A percentile compares a stretch with the other conserved stretches of the same genome.
These are phyloP conservation scores for Trichoderma oligosporum DNA, from an alignment of 2,329 filamentous ascomycete species.

Conservation along the genomic window DNA sequence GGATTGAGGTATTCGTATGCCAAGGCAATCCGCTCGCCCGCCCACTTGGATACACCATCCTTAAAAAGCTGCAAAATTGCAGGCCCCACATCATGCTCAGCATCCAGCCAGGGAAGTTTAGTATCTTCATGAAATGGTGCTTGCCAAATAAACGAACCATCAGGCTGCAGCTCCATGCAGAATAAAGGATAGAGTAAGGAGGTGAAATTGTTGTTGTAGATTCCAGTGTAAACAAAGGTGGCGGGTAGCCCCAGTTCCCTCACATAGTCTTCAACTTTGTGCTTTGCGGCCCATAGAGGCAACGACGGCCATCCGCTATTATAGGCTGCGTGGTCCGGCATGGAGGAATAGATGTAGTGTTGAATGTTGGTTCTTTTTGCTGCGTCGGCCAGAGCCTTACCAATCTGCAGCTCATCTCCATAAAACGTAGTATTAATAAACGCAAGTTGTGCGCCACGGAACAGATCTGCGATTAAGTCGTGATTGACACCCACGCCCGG, in stretches of 20 bases:
- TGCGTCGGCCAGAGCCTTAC: conserved; percentile 81
- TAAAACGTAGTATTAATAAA: conserved; percentile 99
- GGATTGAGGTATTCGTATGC: conserved; percentile 89
- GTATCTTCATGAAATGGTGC: conserved; percentile 89
- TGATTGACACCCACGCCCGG: conserved; percentile 66
- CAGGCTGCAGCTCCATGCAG: conserved; percentile 82
- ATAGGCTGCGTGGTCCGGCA: conserved; percentile 89
- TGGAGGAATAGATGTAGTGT: conserved; percentile 94
- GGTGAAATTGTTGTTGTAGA: conserved; percentile 99
- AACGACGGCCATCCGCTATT: conserved; percentile 73
- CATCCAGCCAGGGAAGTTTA: conserved; percentile 90
- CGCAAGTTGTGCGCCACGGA: conserved; percentile 78
- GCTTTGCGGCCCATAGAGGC: conserved; percentile 89
- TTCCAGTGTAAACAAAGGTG: conserved; percentile 93
- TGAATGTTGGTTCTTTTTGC: conserved; percentile 79
- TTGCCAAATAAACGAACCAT: conserved; percentile 87
- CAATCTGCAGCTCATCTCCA: conserved; percentile 88
- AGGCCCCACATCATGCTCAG: conserved; percentile 92
- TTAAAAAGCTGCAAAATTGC: conserved; percentile 93
- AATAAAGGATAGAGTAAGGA: conserved; percentile 88
- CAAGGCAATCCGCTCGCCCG: conserved; percentile 71
- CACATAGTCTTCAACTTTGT: conserved; percentile 88
- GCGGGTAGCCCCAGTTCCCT: conserved; percentile 76
- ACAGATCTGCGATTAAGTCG: conserved; percentile 70
- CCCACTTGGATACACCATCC: conserved; percentile 83